A percentile compares a stretch with the other conserved stretches of the same genome.
Evolutionary conservation across 1,284 basidiomycete species (phyloP).

Genomic region (Agroathelia rolfsii): DNA sequence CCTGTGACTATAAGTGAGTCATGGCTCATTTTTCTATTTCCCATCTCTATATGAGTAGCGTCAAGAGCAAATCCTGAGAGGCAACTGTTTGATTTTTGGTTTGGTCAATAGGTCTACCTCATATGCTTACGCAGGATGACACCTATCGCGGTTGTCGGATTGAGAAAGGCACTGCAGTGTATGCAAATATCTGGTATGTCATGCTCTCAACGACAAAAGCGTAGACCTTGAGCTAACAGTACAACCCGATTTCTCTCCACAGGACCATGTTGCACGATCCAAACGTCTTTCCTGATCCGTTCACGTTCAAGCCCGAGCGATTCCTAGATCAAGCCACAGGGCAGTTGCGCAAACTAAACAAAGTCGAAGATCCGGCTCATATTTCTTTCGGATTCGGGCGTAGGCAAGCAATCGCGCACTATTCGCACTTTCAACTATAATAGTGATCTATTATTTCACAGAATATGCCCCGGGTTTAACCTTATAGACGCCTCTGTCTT

Average conservation of each 20-base stretch:
- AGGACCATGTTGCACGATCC: conserved; percentile 24
- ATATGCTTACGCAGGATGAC: conserved; percentile 8
- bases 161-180: conserved; percentile 10
- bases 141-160: conserved; percentile 12
- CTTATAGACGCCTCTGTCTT: conserved; percentile 50
- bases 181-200: conserved; percentile 11
- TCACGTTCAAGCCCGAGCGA: conserved; percentile 20
- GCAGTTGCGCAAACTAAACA: no score
- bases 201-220: no score
- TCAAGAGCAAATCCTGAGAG: background rate
- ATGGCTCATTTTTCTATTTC: background rate
- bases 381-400: conserved; percentile 24
- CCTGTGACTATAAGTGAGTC: conserved; percentile 6
- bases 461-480: conserved; percentile 44
- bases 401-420: no score
- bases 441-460: no score
- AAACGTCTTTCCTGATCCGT: conserved; percentile 17
- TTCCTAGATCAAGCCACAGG: conserved; percentile 15
- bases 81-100: background rate
- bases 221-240: no score
- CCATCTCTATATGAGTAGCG: no score
- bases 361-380: conserved; percentile 16
- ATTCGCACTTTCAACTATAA: no score
- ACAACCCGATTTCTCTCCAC: no score
- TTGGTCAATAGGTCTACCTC: conserved; percentile 3